phyloP scores from a whole-genome alignment of 148 eudicot genomes.

The Rhododendron ovatum region DNA sequence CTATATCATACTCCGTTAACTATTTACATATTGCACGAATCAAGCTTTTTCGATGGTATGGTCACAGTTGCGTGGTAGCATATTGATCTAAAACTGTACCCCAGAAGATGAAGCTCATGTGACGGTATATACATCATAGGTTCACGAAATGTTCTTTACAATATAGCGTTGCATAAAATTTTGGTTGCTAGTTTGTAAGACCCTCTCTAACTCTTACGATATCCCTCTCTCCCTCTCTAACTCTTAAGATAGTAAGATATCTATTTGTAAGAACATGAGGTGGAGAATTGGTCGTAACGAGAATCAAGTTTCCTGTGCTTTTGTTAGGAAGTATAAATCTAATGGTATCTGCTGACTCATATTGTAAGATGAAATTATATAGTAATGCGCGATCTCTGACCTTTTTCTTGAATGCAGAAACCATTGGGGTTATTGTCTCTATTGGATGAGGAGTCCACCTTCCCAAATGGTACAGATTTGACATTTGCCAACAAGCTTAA shows the following conservation, averaged over 20 bases:
- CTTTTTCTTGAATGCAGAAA: constrained; percentile 48
- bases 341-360: neutral
- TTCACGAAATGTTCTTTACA: neutral
- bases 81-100: neutral
- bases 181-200: neutral
- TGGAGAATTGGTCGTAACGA: neutral
- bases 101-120: neutral
- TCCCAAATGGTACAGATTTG: constrained; percentile 92
- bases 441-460: constrained; percentile 93
- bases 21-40: neutral
- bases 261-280: neutral
- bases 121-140: neutral
- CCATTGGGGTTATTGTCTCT: constrained; percentile 85
- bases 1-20: neutral
- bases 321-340: neutral
- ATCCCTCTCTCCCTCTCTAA: neutral
- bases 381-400: neutral
- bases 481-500: constrained; percentile 89
- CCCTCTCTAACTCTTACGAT: neutral
- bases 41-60: neutral
- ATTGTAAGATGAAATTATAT: neutral
- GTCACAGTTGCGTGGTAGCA: neutral
- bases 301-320: neutral
- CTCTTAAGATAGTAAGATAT: neutral
- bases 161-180: neutral